A percentile compares a stretch with the other conserved stretches of the same genome.
Evolutionary conservation across 345 rosid species (phyloP).

Genomic region (Punica granatum): DNA sequence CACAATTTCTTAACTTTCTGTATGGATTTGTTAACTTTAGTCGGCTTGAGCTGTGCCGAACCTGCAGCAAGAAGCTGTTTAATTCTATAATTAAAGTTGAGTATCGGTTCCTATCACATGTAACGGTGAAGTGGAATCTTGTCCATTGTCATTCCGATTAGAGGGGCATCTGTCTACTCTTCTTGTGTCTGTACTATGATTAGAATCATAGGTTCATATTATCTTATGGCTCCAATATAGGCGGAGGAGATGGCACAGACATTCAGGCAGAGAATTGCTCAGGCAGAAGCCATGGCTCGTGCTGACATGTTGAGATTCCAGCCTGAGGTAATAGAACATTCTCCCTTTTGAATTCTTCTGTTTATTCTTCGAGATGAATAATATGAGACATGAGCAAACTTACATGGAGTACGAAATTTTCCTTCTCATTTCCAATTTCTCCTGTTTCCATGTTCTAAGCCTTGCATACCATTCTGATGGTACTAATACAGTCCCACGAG

Average conservation of each 20-base stretch:
- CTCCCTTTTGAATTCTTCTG: background rate
- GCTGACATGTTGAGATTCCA: slow-evolving; percentile 98
- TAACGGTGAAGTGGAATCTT: no score
- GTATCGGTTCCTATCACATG: no score
- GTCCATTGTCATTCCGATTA: no score
- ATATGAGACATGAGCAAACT: background rate
- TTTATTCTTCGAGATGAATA: background rate
- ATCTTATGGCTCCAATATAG: slow-evolving; percentile 22
- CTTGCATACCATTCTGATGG: background rate
- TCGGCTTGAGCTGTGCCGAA: no score
- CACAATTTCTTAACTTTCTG: background rate
- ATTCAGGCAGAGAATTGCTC: slow-evolving; percentile 96
- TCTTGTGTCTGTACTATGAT: background rate
- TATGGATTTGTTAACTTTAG: no score
- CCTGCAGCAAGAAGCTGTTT: no score
- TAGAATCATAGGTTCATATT: background rate
- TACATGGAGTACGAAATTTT: background rate
- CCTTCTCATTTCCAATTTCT: background rate
- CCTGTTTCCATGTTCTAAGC: background rate
- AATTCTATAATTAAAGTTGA: background rate
- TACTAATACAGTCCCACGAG: background rate
- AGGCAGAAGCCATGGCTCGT: slow-evolving; percentile 99
- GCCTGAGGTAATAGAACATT: slow-evolving; percentile 60
- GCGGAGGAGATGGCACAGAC: slow-evolving; percentile 99
- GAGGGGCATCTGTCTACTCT: background rate